A percentile compares a stretch with the other conserved stretches of the same genome.
Evolutionary conservation across 2,329 filamentous ascomycete species (phyloP).

Genomic region (Arthrocladium fulminans): DNA sequence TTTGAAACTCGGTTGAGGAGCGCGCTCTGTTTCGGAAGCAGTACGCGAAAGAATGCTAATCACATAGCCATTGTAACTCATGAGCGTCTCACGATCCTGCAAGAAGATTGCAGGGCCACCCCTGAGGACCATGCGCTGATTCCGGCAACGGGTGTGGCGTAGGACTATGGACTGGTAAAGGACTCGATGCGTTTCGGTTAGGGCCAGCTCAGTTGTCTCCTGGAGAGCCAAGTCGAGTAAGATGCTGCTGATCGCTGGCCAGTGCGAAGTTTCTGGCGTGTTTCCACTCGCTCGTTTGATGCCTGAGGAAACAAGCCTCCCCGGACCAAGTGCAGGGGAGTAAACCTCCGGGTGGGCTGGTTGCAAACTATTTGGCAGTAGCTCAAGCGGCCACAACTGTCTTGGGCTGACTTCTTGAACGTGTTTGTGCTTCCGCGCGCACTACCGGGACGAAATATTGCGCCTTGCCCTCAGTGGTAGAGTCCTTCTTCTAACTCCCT

Average conservation of each 20-base stretch:
- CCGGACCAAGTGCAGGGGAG: neutral
- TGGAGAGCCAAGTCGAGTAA: too few species aligned
- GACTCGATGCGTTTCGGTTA: too few species aligned
- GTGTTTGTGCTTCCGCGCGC: slow-evolving; percentile 5
- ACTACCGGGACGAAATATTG: neutral
- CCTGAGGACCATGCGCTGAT: neutral
- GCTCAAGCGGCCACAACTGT: too few species aligned
- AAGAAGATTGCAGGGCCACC: neutral
- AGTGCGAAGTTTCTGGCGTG: neutral
- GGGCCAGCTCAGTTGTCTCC: too few species aligned
- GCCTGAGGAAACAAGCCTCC: neutral
- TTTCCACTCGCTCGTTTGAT: neutral
- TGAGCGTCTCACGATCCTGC: neutral
- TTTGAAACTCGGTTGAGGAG: neutral
- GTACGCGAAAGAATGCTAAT: too few species aligned
- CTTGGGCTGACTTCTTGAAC: too few species aligned
- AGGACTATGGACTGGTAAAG: neutral
- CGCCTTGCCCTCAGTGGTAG: neutral
- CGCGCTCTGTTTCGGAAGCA: too few species aligned
- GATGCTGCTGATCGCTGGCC: neutral
- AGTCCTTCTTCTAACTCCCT: neutral
- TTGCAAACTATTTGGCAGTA: too few species aligned
- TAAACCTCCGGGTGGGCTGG: too few species aligned
- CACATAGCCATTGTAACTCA: too few species aligned
- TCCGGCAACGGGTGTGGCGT: neutral